Conservation (phyloP, 805 yeast genomes). For the Spencermartinsiella europaea region DNA sequence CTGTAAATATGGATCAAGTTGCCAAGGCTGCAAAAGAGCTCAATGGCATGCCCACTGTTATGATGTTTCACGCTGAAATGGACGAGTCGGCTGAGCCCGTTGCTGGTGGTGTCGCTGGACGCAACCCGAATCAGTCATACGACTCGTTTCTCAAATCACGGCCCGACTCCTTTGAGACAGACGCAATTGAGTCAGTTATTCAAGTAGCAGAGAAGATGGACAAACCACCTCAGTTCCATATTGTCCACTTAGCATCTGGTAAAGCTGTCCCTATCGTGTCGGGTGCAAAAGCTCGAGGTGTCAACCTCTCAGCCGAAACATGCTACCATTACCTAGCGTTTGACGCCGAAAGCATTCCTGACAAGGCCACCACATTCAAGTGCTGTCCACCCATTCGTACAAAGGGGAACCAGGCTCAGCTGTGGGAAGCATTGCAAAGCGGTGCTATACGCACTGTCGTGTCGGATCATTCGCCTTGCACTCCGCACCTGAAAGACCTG, state of each 20-base stretch:
- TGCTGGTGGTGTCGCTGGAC: background rate
- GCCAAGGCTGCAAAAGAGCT: slow-evolving; percentile 60
- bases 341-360: slow-evolving; percentile 70
- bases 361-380: slow-evolving; percentile 76
- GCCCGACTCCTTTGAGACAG: slow-evolving; percentile 83
- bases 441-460: slow-evolving; percentile 78
- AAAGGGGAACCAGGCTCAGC: slow-evolving; percentile 58
- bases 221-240: slow-evolving; percentile 52
- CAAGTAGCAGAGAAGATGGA: slow-evolving; percentile 44
- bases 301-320: slow-evolving; percentile 72
- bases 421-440: slow-evolving; percentile 73
- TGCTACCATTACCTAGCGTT: slow-evolving; percentile 88
- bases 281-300: slow-evolving; percentile 48
- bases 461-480: slow-evolving; percentile 94
- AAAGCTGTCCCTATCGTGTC: slow-evolving; percentile 71
- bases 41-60: slow-evolving; percentile 57
- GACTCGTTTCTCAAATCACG: slow-evolving; percentile 73
- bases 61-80: slow-evolving; percentile 94
- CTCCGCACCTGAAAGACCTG: slow-evolving; percentile 81
- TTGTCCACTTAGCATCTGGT: slow-evolving; percentile 85
- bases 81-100: slow-evolving; percentile 36
- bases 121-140: slow-evolving; percentile 47
- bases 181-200: slow-evolving; percentile 73
- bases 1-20: slow-evolving; percentile 61
- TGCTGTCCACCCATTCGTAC: slow-evolving; percentile 94